These are phyloP conservation scores for Candida rishiriensis DNA, from an alignment of 805 yeast genomes.

Conservation along the genomic window DNA sequence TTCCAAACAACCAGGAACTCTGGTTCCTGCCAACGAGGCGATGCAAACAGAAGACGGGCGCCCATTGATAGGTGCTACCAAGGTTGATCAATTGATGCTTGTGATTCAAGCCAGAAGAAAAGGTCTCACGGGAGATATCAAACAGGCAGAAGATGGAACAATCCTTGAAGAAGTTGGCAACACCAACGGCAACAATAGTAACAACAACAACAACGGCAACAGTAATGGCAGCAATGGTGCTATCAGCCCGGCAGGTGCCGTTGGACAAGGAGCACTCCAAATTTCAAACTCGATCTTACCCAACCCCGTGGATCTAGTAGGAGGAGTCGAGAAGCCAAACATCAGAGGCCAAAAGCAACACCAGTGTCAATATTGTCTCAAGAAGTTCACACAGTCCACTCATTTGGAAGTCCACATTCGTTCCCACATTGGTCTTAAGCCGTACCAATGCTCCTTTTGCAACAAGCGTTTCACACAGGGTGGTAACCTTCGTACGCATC, in stretches of 20 bases:
- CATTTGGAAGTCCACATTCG: constrained; percentile 87
- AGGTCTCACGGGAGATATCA: constrained; percentile 60
- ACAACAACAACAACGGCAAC: constrained; percentile 4
- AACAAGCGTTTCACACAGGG: constrained; percentile 85
- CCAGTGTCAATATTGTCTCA: constrained; percentile 73
- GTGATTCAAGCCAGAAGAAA: constrained; percentile 85
- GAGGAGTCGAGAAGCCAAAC: constrained; percentile 70
- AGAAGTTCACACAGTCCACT: constrained; percentile 82
- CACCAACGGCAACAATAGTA: constrained; percentile 7
- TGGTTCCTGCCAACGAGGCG: constrained; percentile 44
- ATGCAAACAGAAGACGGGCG: constrained; percentile 55
- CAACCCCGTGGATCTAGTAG: constrained; percentile 62
- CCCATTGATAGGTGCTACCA: constrained; percentile 78
- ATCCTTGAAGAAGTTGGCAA: constrained; percentile 43
- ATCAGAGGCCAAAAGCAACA: constrained; percentile 46
- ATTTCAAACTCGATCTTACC: constrained; percentile 42
- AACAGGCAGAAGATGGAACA: constrained; percentile 66
- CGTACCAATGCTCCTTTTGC: constrained; percentile 75
- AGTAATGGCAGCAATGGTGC: no score
- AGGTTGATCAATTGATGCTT: constrained; percentile 86
- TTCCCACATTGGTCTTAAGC: constrained; percentile 83
- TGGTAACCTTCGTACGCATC: constrained; percentile 82
- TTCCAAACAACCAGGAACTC: constrained; percentile 11
- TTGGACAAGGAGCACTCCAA: neutral
- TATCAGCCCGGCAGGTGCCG: no score